Percentiles rank a stretch among this genome's conserved stretches.
Conservation (phyloP, 169 alveolate species). For the Besnoitia besnoiti region DNA sequence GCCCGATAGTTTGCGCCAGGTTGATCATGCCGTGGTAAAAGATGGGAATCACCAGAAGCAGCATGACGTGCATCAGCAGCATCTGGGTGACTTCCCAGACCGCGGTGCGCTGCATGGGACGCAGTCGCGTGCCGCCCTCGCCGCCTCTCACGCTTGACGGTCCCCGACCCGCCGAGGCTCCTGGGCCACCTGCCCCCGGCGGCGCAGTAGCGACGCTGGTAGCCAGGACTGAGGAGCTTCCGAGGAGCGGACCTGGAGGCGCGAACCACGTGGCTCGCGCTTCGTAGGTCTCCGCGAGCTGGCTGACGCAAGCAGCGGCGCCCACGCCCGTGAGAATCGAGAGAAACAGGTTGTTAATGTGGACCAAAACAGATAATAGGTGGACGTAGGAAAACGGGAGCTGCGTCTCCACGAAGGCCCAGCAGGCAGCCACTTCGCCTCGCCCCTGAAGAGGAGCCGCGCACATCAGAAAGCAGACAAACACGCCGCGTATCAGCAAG, state of each 20-base stretch:
- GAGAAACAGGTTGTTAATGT: conserved; percentile 12
- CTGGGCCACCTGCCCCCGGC: neutral
- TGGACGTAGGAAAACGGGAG: conserved; percentile 62
- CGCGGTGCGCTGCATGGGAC: conserved; percentile 43
- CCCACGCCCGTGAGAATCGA: conserved; percentile 40
- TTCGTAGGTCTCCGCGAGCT: conserved; percentile 44
- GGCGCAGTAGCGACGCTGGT: neutral
- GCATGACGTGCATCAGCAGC: conserved; percentile 54
- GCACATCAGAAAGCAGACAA: too few species aligned
- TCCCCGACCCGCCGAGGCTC: neutral
- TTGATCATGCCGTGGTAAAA: conserved; percentile 61
- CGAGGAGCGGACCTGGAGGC: neutral
- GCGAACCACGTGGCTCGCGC: conserved; percentile 10
- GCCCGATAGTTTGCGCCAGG: conserved; percentile 49
- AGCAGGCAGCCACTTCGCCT: conserved; percentile 59
- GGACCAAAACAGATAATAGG: conserved; percentile 23
- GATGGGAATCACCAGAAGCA: conserved; percentile 49
- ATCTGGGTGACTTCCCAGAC: conserved; percentile 59
- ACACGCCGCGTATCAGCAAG: too few species aligned
- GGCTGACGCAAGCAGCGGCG: conserved; percentile 37
- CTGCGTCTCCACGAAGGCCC: conserved; percentile 63
- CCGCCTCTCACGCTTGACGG: neutral
- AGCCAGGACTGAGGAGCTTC: neutral
- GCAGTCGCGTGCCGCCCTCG: neutral
- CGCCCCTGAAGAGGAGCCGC: conserved; percentile 23